Base-by-base conservation (phyloP, 2,329 filamentous ascomycete genomes). In the Aspergillus quadricinctus region DNA sequence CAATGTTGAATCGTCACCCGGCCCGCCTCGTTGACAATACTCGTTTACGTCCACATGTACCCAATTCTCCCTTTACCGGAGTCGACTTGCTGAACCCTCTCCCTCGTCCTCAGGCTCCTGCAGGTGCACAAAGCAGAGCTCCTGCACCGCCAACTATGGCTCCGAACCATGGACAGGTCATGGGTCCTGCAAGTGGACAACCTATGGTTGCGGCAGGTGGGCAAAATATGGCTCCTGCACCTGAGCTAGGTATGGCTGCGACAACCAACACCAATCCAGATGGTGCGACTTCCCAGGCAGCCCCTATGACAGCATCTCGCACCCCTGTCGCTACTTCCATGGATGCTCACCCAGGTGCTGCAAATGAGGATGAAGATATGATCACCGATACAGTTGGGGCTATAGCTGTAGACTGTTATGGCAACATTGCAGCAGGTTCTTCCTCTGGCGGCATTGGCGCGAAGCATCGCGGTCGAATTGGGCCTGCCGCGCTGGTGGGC, bases 381-480 rank as follows among this genome's bases (percentile, higher is more conserved):
- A 81, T 99, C 64, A 95, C 88, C 2, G 94, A 99, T 77, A 99
- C 94, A 11, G 92, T 99, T 57, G 94, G 95, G 48, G 94, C 92
- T 28, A 96, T 99, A 68, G 94, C 92, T 10, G 87, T 99, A 61
- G 94, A 99, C 68, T 82, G 83, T 50, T 84, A 82, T 64, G 94
- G 94, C 17, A 88, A 88, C 57, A 96, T 99, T 69, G 93, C 95
- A 4, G 94, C 93, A 3, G 94, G 89, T 17, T 96, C 94, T 1
- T 99, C 94, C 1, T 99, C 95, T 17, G 94, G 94, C 5, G 94
- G 94, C 1, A 99, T 99, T 70, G 93, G 94, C 28, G 97, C 99
- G 93, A 99, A 99, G 71, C 92, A 96, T 72, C 85, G 86, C 58
- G 95, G 94, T 5, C 88, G 94, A 37, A 83, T 96, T 60, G 95